Evolutionary conservation across 148 eudicot genomes (phyloP).

Genomic region (Rheum nobile): DNA sequence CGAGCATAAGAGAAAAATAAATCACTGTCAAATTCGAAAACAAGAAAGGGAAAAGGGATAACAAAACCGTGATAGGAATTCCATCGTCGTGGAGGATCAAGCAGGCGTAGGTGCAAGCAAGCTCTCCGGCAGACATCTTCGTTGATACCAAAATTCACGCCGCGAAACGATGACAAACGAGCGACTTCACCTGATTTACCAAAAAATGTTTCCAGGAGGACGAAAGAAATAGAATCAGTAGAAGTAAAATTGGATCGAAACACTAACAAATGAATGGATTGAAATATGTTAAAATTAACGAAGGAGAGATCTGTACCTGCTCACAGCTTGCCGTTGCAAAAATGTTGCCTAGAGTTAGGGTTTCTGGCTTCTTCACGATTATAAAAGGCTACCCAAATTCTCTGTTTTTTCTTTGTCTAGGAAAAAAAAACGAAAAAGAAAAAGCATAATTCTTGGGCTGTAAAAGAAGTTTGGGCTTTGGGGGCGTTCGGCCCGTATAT

Average conservation of each 20-base stretch:
- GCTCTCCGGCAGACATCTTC: constrained; percentile 36
- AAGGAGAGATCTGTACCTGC: background rate
- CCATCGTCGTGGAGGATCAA: constrained; percentile 71
- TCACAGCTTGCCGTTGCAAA: background rate
- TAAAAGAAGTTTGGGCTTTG: too few relatives aligned
- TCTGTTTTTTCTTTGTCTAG: background rate
- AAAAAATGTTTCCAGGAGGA: background rate
- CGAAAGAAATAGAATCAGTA: background rate
- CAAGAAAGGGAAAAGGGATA: background rate
- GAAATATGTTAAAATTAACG: background rate
- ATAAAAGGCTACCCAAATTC: background rate
- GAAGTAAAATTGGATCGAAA: background rate
- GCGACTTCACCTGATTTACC: background rate
- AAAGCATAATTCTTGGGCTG: too few relatives aligned
- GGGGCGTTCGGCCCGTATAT: too few relatives aligned
- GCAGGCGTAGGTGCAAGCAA: constrained; percentile 60
- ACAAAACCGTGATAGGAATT: constrained; percentile 43
- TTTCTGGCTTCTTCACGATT: background rate
- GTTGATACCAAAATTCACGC: background rate
- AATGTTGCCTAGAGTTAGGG: background rate
- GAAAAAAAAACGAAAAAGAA: too few relatives aligned
- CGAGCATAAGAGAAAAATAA: background rate
- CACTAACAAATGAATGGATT: background rate
- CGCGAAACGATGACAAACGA: background rate
- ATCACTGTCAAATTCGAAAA: background rate